Evolutionary conservation across 2,329 filamentous ascomycete species (phyloP), one percentile per base, ranked within the genome.

Genomic region (Trichoderma hamatum): DNA sequence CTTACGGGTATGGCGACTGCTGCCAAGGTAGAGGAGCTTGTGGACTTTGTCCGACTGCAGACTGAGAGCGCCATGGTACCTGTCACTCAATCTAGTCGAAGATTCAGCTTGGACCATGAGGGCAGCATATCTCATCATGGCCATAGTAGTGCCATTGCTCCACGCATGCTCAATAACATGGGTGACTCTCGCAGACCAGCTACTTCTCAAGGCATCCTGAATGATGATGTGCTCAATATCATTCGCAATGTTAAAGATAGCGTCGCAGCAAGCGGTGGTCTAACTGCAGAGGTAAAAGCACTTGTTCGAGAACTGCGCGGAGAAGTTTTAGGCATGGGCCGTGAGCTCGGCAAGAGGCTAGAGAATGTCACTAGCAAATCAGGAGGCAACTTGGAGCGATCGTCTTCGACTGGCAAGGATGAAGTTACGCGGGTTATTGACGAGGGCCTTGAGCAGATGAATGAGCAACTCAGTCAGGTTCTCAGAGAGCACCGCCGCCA

Each of bases 311-410:
- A 97, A 75, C 85, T 98, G 43, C 90, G 95, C 26, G 94, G 94
- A 3, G 95, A 98, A 77, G 94, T 98, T 10, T 85, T 97, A 5
- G 94, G 94, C 3, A 97, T 97, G 94, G 95, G 95, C 4, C 87
- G 95, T 68, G 94, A 97, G 73, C 88, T 98, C 59, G 94, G 92
- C 51, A 90, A 93, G 68, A 91, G 94, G 73, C 85, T 98, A n/a
- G 92, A 96, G 71, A 89, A 93, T 71, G 85, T 89, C 11, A 83
- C 81, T 32, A 78, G 76, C 56, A 81, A 85, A 62, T 76, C 79
- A 16, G 78, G 82, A 30, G 82, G 82, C 46, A 83, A 84, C 49
- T 78, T 81, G 1, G 85, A 86, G 67, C 81, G 56, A 24, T 52
- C 68, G 5, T 62, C 65, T 19, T 58, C 46, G 24, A 84, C 84